Evolutionary conservation across 108 stramenopile genomes (phyloP), one percentile per base, ranked within the genome.

Genomic region (Cafeteria roenbergensis): DNA sequence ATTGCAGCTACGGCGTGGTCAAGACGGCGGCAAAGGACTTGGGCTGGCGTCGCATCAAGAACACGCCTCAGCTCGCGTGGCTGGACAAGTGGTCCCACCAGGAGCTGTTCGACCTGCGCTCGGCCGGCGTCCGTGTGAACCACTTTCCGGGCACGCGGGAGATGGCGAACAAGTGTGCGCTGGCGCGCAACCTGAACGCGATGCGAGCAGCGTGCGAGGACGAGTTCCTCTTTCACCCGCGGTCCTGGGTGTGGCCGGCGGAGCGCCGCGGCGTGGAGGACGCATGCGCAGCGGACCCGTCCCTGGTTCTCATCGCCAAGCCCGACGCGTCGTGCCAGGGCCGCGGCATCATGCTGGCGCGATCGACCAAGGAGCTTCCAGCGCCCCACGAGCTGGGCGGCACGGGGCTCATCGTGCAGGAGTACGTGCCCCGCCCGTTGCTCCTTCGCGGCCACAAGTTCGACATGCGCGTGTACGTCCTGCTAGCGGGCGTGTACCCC

Each of bases 401-500:
- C 22, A 22, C 59, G 2, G 2, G 21, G 59, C 76, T 73, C 29
- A 84, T 89, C 0, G 72, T 87, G 34, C 80, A 81, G 67, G n/a
- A 55, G 35, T 81, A 81, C 48, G 31, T 81, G 1, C 50, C 50
- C 17, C n/a, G 68, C 27, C 80, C 80, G 9, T 53, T 80, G 48
- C 70, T 73, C 29, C 64, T 81, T 29, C 57, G 60, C 51, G 75
- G 76, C 36, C 79, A 78, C 74, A 81, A 81, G 71, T 81, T 81
- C 48, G 80, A 81, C 59, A 73, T 81, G 71, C 81, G 88, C 21
- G 57, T 89, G 9, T 89, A 87, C 73, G 77, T 87, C 9, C 80
- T 87, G 32, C 84, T 88, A n/a, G 81, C 81, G 1, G 87, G 87
- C 1, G 87, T 89, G 66, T 34, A 51, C 25, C 84, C 82, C 3